Evolutionary conservation across 1,139 yeast species (phyloP).

Genomic region (Protomyces macrosporus): DNA sequence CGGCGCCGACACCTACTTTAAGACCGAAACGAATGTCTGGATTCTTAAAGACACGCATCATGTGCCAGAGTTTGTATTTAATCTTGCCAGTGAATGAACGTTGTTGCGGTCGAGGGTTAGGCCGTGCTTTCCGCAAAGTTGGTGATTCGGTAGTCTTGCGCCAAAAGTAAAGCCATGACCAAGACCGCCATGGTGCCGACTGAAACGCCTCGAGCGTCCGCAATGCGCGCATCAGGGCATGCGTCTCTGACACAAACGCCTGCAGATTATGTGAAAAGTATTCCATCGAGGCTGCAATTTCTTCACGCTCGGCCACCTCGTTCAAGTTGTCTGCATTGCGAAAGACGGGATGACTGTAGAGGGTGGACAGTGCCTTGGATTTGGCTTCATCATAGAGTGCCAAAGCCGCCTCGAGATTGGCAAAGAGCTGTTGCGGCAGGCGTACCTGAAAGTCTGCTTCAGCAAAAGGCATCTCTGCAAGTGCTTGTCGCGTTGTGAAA

Average conservation of each 20-base stretch:
- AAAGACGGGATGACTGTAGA: slow-evolving; percentile 42
- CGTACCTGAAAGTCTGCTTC: slow-evolving; percentile 35
- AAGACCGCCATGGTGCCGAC: slow-evolving; percentile 39
- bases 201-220: slow-evolving; percentile 44
- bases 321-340: slow-evolving; percentile 40
- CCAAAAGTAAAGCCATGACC: slow-evolving; percentile 56
- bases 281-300: slow-evolving; percentile 79
- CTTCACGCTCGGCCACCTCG: slow-evolving; percentile 63
- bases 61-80: slow-evolving; percentile 42
- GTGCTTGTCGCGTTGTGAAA: slow-evolving; percentile 57
- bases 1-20: slow-evolving; percentile 73
- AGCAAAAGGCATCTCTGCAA: slow-evolving; percentile 58
- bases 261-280: slow-evolving; percentile 64
- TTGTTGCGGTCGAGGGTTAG: not conserved
- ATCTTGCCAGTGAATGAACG: not conserved
- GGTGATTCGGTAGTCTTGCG: slow-evolving; percentile 24
- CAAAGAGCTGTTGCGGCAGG: slow-evolving; percentile 45
- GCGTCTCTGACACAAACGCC: slow-evolving; percentile 57
- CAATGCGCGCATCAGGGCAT: slow-evolving; percentile 47
- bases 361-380: slow-evolving; percentile 49
- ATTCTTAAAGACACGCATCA: slow-evolving; percentile 47
- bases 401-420: slow-evolving; percentile 52
- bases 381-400: slow-evolving; percentile 56
- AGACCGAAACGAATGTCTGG: slow-evolving; percentile 74
- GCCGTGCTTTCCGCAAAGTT: not conserved